Evolutionary conservation across 805 yeast genomes (phyloP).

Genomic region (Naumovozyma dairenensis): DNA sequence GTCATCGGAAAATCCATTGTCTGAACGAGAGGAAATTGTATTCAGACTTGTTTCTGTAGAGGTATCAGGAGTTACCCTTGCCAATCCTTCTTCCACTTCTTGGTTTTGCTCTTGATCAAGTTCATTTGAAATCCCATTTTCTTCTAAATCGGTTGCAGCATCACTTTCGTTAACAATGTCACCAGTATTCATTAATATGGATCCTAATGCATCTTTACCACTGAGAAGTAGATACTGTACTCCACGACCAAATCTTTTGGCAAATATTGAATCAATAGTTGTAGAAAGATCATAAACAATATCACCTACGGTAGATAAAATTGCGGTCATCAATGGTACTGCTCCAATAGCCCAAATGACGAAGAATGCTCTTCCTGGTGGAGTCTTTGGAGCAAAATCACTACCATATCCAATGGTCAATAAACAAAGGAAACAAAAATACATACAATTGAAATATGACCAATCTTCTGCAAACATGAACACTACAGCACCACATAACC

Average conservation of each 20-base stretch:
- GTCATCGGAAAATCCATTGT: not conserved
- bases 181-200: conserved; percentile 4
- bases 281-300: conserved; percentile 17
- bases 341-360: conserved; percentile 75
- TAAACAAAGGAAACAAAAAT: conserved; percentile 66
- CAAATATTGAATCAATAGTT: conserved; percentile 14
- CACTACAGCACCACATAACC: conserved; percentile 65
- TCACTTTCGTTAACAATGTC: conserved; percentile 1
- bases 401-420: conserved; percentile 88
- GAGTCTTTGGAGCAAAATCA: conserved; percentile 50
- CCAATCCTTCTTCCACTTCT: not conserved
- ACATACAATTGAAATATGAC: conserved; percentile 62
- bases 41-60: not conserved
- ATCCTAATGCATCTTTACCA: conserved; percentile 1
- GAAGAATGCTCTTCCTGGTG: conserved; percentile 65
- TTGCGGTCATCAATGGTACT: conserved; percentile 77
- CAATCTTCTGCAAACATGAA: conserved; percentile 56
- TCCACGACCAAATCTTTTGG: conserved; percentile 8
- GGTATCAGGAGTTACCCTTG: not conserved
- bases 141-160: not conserved
- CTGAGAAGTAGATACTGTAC: conserved; percentile 7
- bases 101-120: not conserved
- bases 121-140: not conserved
- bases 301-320: conserved; percentile 67
- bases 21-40: not conserved